phyloP scores from a whole-genome alignment of 306 rosid genomes.

The Leucaena leucocephala region DNA sequence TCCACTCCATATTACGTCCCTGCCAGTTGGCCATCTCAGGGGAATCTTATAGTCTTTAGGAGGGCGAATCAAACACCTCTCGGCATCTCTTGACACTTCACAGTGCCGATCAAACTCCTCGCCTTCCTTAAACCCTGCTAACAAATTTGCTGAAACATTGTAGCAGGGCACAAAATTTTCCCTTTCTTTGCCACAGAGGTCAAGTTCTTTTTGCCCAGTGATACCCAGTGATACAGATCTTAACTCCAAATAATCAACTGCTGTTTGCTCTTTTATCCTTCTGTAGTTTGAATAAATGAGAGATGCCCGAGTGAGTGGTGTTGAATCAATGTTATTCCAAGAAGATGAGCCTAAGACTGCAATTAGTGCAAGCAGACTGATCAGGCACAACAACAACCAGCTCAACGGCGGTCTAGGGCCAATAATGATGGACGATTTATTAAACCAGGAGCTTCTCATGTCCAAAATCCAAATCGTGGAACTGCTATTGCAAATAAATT shows the following conservation, averaged over 20 bases:
- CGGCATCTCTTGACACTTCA: constrained; percentile 47
- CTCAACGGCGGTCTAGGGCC: constrained; percentile 62
- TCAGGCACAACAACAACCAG: constrained; percentile 72
- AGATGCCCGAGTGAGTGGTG: constrained; percentile 46
- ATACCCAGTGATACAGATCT: constrained; percentile 64
- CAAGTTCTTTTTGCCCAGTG: constrained; percentile 65
- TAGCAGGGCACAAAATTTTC: constrained; percentile 91
- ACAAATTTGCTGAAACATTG: constrained; percentile 73
- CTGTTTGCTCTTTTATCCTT: constrained; percentile 89
- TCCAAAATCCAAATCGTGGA: constrained; percentile 65
- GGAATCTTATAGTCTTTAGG: constrained; percentile 99
- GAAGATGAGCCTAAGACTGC: constrained; percentile 76
- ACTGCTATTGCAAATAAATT: constrained; percentile 37
- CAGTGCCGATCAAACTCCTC: constrained; percentile 97
- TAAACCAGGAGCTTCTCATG: constrained; percentile 92
- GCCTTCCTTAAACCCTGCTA: constrained; percentile 74
- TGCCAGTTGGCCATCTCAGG: constrained; percentile 86
- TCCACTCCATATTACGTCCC: constrained; percentile 96
- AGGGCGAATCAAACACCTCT: constrained; percentile 87
- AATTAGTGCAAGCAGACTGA: constrained; percentile 71
- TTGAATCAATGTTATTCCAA: constrained; percentile 56
- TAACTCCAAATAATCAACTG: constrained; percentile 80
- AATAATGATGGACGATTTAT: constrained; percentile 35
- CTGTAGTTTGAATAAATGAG: constrained; percentile 73
- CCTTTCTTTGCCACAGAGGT: constrained; percentile 83